Evolutionary conservation across 805 yeast genomes (phyloP).

Genomic region (Candida methanosorbosa): DNA sequence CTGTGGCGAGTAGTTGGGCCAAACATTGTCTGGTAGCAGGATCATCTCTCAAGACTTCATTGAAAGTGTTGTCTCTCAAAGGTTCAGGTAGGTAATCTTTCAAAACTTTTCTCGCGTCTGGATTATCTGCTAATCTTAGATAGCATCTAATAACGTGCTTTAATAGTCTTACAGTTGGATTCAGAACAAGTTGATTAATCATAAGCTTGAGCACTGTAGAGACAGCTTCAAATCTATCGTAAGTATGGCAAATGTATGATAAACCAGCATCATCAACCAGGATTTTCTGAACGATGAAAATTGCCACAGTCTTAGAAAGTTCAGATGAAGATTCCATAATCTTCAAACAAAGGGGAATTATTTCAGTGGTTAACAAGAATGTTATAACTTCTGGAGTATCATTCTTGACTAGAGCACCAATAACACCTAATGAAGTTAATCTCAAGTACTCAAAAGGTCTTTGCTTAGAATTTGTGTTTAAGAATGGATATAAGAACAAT

Average conservation of each 20-base stretch:
- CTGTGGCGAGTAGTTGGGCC: slow-evolving; percentile 68
- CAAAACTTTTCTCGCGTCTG: slow-evolving; percentile 83
- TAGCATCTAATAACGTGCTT: slow-evolving; percentile 95
- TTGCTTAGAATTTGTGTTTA: slow-evolving; percentile 85
- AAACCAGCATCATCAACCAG: slow-evolving; percentile 87
- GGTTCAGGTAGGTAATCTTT: slow-evolving; percentile 81
- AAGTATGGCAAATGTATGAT: slow-evolving; percentile 88
- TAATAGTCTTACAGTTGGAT: slow-evolving; percentile 74
- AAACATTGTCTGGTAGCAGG: slow-evolving; percentile 80
- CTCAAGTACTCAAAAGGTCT: slow-evolving; percentile 91
- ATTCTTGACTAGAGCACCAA: slow-evolving; percentile 93
- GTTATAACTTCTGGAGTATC: slow-evolving; percentile 94
- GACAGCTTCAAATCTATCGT: slow-evolving; percentile 90
- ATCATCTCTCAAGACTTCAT: slow-evolving; percentile 73
- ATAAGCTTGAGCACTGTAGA: slow-evolving; percentile 75
- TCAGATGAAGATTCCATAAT: slow-evolving; percentile 96
- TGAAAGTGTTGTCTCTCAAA: slow-evolving; percentile 79
- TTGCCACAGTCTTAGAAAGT: slow-evolving; percentile 91
- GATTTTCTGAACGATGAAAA: slow-evolving; percentile 90
- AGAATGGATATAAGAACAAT: slow-evolving; percentile 83
- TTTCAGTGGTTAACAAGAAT: slow-evolving; percentile 88
- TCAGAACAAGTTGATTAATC: slow-evolving; percentile 76
- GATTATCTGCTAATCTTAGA: slow-evolving; percentile 79
- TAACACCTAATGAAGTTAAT: slow-evolving; percentile 88
- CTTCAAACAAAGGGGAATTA: slow-evolving; percentile 87